These are phyloP conservation scores for Clitocybe nebularis DNA, from an alignment of 1,284 basidiomycete genomes.

Conservation along the genomic window DNA sequence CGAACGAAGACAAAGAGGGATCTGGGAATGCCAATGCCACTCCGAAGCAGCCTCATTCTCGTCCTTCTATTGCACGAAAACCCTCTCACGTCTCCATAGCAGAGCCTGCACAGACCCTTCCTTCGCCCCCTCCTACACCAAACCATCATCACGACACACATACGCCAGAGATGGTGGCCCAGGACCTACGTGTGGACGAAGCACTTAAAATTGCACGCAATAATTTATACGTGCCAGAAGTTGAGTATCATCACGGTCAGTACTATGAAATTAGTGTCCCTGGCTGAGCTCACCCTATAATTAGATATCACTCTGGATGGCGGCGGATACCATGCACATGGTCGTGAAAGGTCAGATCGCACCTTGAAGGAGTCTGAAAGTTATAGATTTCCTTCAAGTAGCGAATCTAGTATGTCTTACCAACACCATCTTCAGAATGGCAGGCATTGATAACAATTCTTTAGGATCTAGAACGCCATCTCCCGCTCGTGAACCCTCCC, in stretches of 20 bases:
- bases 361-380: slow-evolving; percentile 24
- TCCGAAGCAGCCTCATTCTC: slow-evolving; percentile 25
- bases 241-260: slow-evolving; percentile 67
- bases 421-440: neutral
- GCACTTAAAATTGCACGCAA: slow-evolving; percentile 43
- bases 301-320: slow-evolving; percentile 63
- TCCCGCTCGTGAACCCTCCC: slow-evolving; percentile 8
- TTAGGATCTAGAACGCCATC: slow-evolving; percentile 11
- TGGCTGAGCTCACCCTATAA: slow-evolving; percentile 6
- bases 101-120: slow-evolving; percentile 18
- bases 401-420: slow-evolving; percentile 8
- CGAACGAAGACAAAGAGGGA: slow-evolving; percentile 13
- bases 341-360: slow-evolving; percentile 37
- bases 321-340: slow-evolving; percentile 61
- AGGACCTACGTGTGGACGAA: slow-evolving; percentile 49
- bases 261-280: slow-evolving; percentile 20
- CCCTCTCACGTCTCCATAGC: slow-evolving; percentile 18
- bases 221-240: slow-evolving; percentile 54
- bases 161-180: slow-evolving; percentile 29
- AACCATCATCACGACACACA: slow-evolving; percentile 21
- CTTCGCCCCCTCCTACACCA: slow-evolving; percentile 31
- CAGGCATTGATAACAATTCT: neutral
- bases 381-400: slow-evolving; percentile 8
- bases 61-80: slow-evolving; percentile 22
- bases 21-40: slow-evolving; percentile 24